Percentiles rank a stretch among this genome's conserved stretches.
Evolutionary conservation across 2,329 filamentous ascomycete species (phyloP).

Genomic region (Penicillium sclerotiorum): DNA sequence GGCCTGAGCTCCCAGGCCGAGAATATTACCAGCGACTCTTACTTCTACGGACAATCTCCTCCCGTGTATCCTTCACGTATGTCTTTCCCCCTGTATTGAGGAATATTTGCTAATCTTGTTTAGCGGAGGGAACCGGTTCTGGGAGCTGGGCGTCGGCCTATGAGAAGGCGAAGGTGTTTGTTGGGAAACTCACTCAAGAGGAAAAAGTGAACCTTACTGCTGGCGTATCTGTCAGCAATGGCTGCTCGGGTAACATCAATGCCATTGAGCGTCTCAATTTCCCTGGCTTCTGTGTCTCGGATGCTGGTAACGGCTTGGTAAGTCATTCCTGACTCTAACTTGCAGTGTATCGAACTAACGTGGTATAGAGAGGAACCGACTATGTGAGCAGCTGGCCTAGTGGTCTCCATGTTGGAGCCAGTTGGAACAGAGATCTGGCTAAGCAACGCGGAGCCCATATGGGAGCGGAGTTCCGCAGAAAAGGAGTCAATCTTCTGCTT

Average conservation of each 20-base stretch:
- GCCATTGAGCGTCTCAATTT: constrained; percentile 36
- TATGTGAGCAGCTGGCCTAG: constrained; percentile 30
- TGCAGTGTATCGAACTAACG: background rate
- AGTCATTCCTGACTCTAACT: background rate
- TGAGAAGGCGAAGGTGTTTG: constrained; percentile 40
- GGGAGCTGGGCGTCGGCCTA: constrained; percentile 42
- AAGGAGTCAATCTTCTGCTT: constrained; percentile 48
- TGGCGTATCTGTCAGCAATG: constrained; percentile 24
- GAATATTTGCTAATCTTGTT: background rate
- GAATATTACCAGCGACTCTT: constrained; percentile 8
- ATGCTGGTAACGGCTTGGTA: constrained; percentile 46
- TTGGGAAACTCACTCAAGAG: constrained; percentile 44
- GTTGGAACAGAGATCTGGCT: constrained; percentile 42
- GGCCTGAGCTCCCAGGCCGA: too few species aligned
- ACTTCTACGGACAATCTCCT: constrained; percentile 25
- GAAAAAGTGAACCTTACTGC: constrained; percentile 45
- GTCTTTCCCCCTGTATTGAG: background rate
- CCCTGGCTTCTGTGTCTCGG: constrained; percentile 45
- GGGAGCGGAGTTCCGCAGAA: constrained; percentile 43
- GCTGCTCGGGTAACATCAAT: constrained; percentile 38
- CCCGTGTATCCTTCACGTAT: constrained; percentile 28
- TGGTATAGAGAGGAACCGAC: constrained; percentile 31
- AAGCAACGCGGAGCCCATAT: constrained; percentile 34
- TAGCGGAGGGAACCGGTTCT: constrained; percentile 28
- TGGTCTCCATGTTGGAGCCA: constrained; percentile 28